A percentile compares a stretch with the other conserved stretches of the same genome.
These are phyloP conservation scores for Rugosomyces carneus DNA, from an alignment of 1,284 basidiomycete genomes.

Conservation along the genomic window DNA sequence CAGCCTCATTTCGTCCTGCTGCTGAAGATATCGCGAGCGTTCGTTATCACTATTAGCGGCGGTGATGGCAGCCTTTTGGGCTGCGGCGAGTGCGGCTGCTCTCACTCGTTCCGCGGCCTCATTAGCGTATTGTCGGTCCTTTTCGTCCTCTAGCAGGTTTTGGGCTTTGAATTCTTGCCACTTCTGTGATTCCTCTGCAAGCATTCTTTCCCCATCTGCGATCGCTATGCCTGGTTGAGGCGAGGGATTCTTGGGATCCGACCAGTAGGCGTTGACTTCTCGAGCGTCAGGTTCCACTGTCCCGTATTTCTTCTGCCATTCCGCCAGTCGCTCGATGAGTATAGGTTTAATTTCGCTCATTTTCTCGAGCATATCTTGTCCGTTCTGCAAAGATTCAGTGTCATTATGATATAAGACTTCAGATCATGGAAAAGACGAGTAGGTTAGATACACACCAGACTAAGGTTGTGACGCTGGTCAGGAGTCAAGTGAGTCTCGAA, in stretches of 20 bases:
- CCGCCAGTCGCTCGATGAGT: conserved; percentile 46
- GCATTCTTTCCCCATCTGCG: neutral
- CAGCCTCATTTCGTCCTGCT: conserved; percentile 31
- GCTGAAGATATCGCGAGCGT: conserved; percentile 20
- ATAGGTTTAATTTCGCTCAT: conserved; percentile 44
- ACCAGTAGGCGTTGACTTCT: neutral
- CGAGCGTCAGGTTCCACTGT: conserved; percentile 8
- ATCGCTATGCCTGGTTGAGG: neutral
- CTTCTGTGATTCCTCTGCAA: conserved; percentile 1
- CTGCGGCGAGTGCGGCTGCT: conserved; percentile 14
- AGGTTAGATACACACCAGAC: conserved; percentile 37
- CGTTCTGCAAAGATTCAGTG: conserved; percentile 44
- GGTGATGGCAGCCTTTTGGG: conserved; percentile 10
- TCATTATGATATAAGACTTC: conserved; percentile 2
- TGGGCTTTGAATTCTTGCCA: neutral
- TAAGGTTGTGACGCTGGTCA: conserved; percentile 47
- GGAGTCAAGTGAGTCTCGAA: conserved; percentile 39
- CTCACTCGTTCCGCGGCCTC: conserved; percentile 5
- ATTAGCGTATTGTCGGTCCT: neutral
- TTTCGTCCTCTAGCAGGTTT: conserved; percentile 7
- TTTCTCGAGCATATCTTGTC: conserved; percentile 56
- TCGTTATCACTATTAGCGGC: conserved; percentile 12
- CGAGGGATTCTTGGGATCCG: conserved; percentile 2
- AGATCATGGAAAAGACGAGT: neutral
- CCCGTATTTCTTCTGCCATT: conserved; percentile 36